A percentile compares a stretch with the other conserved stretches of the same genome.
Conservation (phyloP, 2,329 filamentous ascomycete genomes). For the Bertia moriformis region DNA sequence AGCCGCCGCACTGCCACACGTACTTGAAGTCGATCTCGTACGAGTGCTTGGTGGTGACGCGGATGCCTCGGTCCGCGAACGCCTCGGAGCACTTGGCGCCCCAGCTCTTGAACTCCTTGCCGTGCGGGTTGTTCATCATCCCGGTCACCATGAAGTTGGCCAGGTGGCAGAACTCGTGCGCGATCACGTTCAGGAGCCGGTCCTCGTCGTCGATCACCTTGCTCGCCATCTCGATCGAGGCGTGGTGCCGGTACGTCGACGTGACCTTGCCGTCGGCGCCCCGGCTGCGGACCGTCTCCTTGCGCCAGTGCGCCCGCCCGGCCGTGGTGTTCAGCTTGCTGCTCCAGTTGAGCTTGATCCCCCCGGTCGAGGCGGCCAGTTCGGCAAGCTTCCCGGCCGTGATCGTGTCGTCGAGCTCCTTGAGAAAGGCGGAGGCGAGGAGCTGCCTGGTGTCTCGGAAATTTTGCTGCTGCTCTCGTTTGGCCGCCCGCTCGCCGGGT, state of each 20-base stretch:
- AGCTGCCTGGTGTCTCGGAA: too few species aligned
- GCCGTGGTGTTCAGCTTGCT: constrained; percentile 71
- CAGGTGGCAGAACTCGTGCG: constrained; percentile 91
- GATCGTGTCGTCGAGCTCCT: constrained; percentile 53
- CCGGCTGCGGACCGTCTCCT: constrained; percentile 29
- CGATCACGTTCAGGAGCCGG: constrained; percentile 75
- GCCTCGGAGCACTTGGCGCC: constrained; percentile 34
- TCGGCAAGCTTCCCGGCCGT: constrained; percentile 41
- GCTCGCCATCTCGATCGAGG: constrained; percentile 73
- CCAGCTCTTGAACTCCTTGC: constrained; percentile 71
- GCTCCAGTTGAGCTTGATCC: constrained; percentile 58
- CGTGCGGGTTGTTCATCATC: constrained; percentile 65
- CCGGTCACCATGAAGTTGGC: constrained; percentile 79
- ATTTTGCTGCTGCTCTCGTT: neutral
- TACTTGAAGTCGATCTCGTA: constrained; percentile 92
- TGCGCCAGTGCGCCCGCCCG: constrained; percentile 60
- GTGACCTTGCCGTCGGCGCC: constrained; percentile 5
- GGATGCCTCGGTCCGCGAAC: constrained; percentile 48
- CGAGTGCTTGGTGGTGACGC: constrained; percentile 77
- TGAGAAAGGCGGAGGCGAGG: constrained; percentile 51
- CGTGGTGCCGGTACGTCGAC: constrained; percentile 35
- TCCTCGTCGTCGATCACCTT: constrained; percentile 72
- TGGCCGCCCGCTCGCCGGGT: too few species aligned
- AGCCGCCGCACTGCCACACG: constrained; percentile 63
- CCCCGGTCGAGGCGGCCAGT: constrained; percentile 50